Percentiles rank a stretch among this genome's conserved stretches.
phyloP scores from a whole-genome alignment of 495 filamentous ascomycete genomes.

The Aspergillus homomorphus region DNA sequence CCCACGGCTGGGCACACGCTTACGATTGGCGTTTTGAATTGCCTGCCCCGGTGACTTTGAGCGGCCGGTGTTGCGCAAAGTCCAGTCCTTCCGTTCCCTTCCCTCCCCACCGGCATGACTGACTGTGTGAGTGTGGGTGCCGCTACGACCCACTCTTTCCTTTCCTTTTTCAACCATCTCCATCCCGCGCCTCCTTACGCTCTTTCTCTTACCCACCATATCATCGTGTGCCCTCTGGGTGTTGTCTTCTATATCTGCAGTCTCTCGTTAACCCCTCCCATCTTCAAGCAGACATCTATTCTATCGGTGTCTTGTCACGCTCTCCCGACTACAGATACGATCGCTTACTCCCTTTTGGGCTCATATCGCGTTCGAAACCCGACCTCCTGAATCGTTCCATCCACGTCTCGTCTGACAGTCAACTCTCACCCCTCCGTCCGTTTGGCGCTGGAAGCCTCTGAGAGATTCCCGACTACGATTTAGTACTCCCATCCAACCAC shows the following conservation, averaged over 20 bases:
- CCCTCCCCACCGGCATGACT: slow-evolving; percentile 9
- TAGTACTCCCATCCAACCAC: background rate
- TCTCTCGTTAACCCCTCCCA: slow-evolving; percentile 19
- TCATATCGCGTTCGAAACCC: slow-evolving; percentile 1
- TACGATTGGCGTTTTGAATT: slow-evolving; percentile 12
- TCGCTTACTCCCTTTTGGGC: background rate
- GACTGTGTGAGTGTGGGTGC: too few relatives aligned
- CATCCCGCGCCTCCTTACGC: slow-evolving; percentile 17
- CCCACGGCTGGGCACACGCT: slow-evolving; percentile 5
- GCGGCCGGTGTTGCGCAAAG: background rate
- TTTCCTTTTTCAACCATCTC: slow-evolving; percentile 16
- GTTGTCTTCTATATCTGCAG: slow-evolving; percentile 12
- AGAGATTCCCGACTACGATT: slow-evolving; percentile 2
- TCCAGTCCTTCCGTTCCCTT: slow-evolving; percentile 2
- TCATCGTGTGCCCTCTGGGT: slow-evolving; percentile 19
- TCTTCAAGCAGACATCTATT: slow-evolving; percentile 5
- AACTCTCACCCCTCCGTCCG: background rate
- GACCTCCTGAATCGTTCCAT: background rate
- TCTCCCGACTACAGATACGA: slow-evolving; percentile 5
- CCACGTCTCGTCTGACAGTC: background rate
- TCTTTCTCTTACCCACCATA: slow-evolving; percentile 18
- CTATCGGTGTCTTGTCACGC: background rate
- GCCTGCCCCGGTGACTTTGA: slow-evolving; percentile 1
- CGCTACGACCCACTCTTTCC: slow-evolving; percentile 14
- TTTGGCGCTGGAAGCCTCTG: slow-evolving; percentile 12